Evolutionary conservation across 2,329 filamentous ascomycete species (phyloP).

Genomic region (Colletotrichum orbiculare): DNA sequence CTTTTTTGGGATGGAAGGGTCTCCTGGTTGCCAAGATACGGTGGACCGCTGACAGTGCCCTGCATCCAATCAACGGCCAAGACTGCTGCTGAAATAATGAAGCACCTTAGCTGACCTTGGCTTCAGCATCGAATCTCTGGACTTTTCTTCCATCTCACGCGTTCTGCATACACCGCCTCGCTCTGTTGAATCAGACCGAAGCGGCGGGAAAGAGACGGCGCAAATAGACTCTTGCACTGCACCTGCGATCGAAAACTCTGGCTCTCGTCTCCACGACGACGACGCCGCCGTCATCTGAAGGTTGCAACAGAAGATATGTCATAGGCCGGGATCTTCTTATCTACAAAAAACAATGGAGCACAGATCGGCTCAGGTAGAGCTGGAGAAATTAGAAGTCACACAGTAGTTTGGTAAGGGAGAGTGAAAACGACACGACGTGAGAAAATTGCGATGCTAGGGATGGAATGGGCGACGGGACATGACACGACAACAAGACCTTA

Average conservation of each 20-base stretch:
- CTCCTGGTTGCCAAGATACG: conserved; percentile 22
- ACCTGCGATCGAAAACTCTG: conserved; percentile 1
- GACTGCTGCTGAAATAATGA: no score
- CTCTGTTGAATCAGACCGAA: no score
- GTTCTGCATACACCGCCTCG: no score
- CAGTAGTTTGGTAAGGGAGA: conserved; percentile 9
- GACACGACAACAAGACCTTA: no score
- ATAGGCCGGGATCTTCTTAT: conserved; percentile 20
- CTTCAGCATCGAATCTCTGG: no score
- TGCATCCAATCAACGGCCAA: background rate
- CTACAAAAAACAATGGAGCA: conserved; percentile 1
- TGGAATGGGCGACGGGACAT: conserved; percentile 9
- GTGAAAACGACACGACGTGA: background rate
- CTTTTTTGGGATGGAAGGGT: conserved; percentile 23
- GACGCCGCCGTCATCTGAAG: conserved; percentile 21
- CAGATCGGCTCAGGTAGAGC: conserved; percentile 12
- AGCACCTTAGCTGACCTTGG: no score
- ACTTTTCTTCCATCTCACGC: no score
- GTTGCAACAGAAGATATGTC: conserved; percentile 12
- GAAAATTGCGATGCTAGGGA: background rate
- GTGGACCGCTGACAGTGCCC: conserved; percentile 23
- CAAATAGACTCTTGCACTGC: conserved; percentile 3
- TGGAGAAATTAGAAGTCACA: background rate
- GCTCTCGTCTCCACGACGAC: background rate
- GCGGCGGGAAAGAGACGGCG: no score